Evolutionary conservation across 257 asterid species (phyloP).

Genomic region (Rubia yunnanensis): DNA sequence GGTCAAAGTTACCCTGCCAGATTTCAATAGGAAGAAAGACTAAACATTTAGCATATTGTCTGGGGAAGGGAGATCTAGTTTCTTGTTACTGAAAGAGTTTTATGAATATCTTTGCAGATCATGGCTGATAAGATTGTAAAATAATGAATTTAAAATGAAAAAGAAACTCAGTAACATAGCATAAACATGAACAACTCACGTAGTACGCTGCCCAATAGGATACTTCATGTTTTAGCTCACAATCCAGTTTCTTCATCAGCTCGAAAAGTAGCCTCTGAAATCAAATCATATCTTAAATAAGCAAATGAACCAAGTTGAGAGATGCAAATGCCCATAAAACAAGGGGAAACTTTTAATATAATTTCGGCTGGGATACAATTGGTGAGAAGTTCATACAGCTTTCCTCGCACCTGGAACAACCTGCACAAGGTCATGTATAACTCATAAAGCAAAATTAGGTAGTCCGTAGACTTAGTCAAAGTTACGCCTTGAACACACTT

Average conservation of each 20-base stretch:
- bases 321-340: slow-evolving; percentile 9
- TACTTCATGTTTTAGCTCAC: slow-evolving; percentile 85
- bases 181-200: slow-evolving; percentile 38
- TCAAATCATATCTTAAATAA: slow-evolving; percentile 11
- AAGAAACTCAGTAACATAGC: slow-evolving; percentile 4
- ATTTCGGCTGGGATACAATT: slow-evolving; percentile 95
- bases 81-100: not conserved
- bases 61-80: no score
- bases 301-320: not conserved
- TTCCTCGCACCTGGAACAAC: slow-evolving; percentile 92
- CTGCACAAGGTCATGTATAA: slow-evolving; percentile 27
- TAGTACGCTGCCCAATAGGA: slow-evolving; percentile 95
- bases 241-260: slow-evolving; percentile 82
- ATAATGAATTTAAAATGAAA: not conserved
- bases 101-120: not conserved
- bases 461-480: not conserved
- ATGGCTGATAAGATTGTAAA: not conserved
- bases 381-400: slow-evolving; percentile 78
- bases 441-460: not conserved
- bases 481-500: not conserved
- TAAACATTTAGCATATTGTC: not conserved
- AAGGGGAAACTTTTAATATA: slow-evolving; percentile 54
- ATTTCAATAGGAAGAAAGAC: not conserved
- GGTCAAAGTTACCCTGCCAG: not conserved
- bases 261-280: slow-evolving; percentile 83